A percentile compares a stretch with the other conserved stretches of the same genome.
These are phyloP conservation scores for Pseudocercospora fijiensis DNA, from an alignment of 2,329 filamentous ascomycete species.

Conservation along the genomic window DNA sequence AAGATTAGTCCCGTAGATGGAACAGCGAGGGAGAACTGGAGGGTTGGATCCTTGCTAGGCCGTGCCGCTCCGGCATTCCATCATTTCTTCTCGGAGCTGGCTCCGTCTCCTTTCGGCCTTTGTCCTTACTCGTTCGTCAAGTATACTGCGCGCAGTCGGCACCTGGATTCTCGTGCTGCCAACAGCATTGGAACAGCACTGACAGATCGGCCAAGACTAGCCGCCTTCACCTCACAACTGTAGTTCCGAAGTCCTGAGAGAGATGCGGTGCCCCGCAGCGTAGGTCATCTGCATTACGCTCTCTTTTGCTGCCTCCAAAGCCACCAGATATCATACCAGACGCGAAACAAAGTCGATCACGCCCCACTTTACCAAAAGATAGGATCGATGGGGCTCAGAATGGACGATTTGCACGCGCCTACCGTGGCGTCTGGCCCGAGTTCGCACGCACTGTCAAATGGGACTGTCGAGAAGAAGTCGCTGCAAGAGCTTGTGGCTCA, in stretches of 20 bases:
- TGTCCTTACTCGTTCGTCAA: neutral
- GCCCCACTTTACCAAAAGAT: neutral
- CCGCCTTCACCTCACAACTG: neutral
- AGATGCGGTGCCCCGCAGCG: neutral
- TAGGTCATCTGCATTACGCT: slow-evolving; percentile 12
- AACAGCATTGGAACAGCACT: neutral
- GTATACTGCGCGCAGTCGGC: neutral
- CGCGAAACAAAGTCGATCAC: neutral
- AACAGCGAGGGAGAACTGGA: neutral
- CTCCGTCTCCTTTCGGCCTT: neutral
- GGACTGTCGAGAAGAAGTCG: slow-evolving; percentile 58
- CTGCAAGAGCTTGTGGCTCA: slow-evolving; percentile 77
- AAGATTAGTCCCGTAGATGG: neutral
- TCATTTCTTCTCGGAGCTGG: neutral
- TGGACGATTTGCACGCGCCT: slow-evolving; percentile 68
- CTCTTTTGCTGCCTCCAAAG: slow-evolving; percentile 9
- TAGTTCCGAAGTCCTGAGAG: neutral
- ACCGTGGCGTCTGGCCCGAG: slow-evolving; percentile 72
- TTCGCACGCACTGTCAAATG: slow-evolving; percentile 39
- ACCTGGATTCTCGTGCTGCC: neutral
- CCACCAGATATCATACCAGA: neutral
- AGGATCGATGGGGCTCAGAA: slow-evolving; percentile 50
- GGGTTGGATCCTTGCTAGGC: neutral
- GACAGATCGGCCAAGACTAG: neutral
- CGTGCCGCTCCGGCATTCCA: neutral